A percentile compares a stretch with the other conserved stretches of the same genome.
These are phyloP conservation scores for Populus hybrid DNA, from an alignment of 441 rosid genomes.

Conservation along the genomic window DNA sequence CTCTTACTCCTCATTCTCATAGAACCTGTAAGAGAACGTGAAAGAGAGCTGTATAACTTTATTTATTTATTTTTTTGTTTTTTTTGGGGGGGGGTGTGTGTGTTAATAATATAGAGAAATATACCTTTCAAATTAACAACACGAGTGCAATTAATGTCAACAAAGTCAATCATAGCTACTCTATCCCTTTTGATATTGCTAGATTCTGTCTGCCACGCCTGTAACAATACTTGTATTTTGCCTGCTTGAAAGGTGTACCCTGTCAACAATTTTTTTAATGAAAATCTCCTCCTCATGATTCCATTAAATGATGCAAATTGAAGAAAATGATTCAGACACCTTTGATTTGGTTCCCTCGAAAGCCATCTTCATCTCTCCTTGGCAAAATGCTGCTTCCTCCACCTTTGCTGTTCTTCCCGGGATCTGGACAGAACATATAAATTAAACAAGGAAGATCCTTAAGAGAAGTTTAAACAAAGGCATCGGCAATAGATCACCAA, in stretches of 20 bases:
- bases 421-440: constrained; percentile 2
- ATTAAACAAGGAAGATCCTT: neutral
- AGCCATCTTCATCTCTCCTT: neutral
- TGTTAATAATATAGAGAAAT: too few relatives aligned
- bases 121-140: too few relatives aligned
- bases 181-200: constrained; percentile 17
- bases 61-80: too few relatives aligned
- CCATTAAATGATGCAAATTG: neutral
- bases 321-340: constrained; percentile 1
- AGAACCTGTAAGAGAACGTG: too few relatives aligned
- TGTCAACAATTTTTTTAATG: constrained; percentile 9
- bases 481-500: neutral
- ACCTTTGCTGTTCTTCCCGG: constrained; percentile 10
- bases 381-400: neutral
- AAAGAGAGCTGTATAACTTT: too few relatives aligned
- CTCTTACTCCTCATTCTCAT: too few relatives aligned
- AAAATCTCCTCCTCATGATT: constrained; percentile 6
- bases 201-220: constrained; percentile 44
- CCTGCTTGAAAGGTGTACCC: neutral
- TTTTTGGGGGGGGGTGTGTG: too few relatives aligned
- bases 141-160: neutral
- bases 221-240: constrained; percentile 19
- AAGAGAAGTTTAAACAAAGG: neutral
- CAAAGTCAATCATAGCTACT: constrained; percentile 19
- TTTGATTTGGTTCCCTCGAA: constrained; percentile 19